phyloP scores from a whole-genome alignment of 148 eudicot species.

The Diospyros lotus region DNA sequence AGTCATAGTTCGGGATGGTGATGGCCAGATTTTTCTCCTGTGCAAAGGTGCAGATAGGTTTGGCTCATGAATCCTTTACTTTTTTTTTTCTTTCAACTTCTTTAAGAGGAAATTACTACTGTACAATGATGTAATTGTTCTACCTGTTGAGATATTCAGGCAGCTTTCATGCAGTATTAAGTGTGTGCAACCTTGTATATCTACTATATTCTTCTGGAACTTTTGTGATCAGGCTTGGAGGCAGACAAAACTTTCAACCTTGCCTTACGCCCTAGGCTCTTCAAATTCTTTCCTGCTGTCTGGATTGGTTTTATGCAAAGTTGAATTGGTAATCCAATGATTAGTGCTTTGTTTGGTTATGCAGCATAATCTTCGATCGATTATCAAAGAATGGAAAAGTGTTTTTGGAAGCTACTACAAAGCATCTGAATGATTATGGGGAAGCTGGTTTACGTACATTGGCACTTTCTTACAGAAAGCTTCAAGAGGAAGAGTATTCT shows the following conservation, averaged over 20 bases:
- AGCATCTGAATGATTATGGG: slow-evolving; percentile 82
- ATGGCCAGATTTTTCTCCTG: slow-evolving; percentile 54
- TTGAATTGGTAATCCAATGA: slow-evolving; percentile 3
- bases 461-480: slow-evolving; percentile 78
- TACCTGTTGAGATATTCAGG: neutral
- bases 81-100: neutral
- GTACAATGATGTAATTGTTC: neutral
- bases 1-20: slow-evolving; percentile 56
- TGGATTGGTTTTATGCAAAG: neutral
- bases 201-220: neutral
- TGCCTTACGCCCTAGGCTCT: neutral
- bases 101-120: neutral
- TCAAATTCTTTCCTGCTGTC: neutral
- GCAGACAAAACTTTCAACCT: neutral
- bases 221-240: neutral
- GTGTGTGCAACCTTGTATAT: neutral
- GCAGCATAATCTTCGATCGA: slow-evolving; percentile 87
- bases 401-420: slow-evolving; percentile 61
- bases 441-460: slow-evolving; percentile 89
- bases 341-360: slow-evolving; percentile 14
- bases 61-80: slow-evolving; percentile 9
- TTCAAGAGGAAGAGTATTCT: slow-evolving; percentile 63
- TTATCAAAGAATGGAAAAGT: slow-evolving; percentile 70
- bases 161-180: neutral
- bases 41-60: slow-evolving; percentile 92